Evolutionary conservation across 352 stramenopile species (phyloP), one percentile per base, ranked within the genome.

Genomic region (Phytophthora cajani): DNA sequence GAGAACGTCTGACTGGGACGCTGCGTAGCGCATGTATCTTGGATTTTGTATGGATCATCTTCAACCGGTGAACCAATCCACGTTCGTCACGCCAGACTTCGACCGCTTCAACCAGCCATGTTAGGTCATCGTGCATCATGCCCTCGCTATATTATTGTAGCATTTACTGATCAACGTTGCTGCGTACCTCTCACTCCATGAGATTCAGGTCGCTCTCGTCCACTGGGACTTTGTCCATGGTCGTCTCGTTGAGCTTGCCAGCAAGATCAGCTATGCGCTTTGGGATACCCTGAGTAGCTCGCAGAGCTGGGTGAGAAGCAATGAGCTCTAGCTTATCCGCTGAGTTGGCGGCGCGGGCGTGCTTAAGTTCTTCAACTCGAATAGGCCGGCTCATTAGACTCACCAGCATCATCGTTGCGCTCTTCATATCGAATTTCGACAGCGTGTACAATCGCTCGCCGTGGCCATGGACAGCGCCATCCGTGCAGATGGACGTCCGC

Each of bases 321-420:
- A 93, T 89, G 5, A 90, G 53, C 55, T 93, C 86, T n/a, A 93
- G 54, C 59, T 92, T 92, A 63, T 93, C 82, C 2, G 71, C 79
- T 2, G 84, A 80, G 10, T 68, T 74, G 3, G 54, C 55, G 30
- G 50, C 32, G 8, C 63, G 62, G 25, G 84, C 70, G 23, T 67
- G 75, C 59, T 88, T 87, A 14, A 93, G 69, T 46, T 93, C 86
- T 44, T 93, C 84, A 5, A 90, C 27, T 21, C 84, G 84, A 58
- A 93, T 90, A 1, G 84, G 81, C 12, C 86, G 86, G 58, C 84
- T 93, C 68, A 92, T 79, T 21, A 93, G 77, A 69, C 84, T 88
- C 54, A 93, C 73, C 7, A 93, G 67, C 84, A 93, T 86, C 71
- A 88, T 91, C 7, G 84, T 88, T 19, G 86, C 71, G 68, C 78